A percentile compares a stretch with the other conserved stretches of the same genome.
phyloP scores from a whole-genome alignment of 805 yeast genomes.

The Metschnikowia cerradonensis region DNA sequence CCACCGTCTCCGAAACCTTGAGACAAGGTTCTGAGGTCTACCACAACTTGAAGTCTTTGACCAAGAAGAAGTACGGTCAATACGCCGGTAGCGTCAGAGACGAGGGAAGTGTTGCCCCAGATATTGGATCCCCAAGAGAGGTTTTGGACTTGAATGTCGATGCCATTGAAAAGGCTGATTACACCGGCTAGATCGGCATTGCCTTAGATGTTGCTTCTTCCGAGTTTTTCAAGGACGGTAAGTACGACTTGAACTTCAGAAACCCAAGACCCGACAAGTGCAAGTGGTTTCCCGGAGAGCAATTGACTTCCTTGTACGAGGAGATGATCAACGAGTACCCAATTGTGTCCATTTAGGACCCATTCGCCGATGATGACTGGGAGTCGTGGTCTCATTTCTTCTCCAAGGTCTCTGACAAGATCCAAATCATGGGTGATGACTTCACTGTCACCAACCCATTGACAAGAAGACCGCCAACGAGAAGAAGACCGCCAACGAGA shows the following conservation, averaged over 20 bases:
- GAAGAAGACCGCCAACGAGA: constrained; percentile 91
- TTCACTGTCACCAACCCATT: constrained; percentile 97
- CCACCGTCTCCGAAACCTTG: constrained; percentile 88
- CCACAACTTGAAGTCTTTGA: constrained; percentile 89
- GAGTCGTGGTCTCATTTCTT: constrained; percentile 92
- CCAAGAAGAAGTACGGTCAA: constrained; percentile 94
- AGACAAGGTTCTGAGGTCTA: constrained; percentile 97
- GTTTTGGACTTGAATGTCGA: constrained; percentile 90
- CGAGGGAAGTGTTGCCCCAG: constrained; percentile 99
- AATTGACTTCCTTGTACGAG: constrained; percentile 82
- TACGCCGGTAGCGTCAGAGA: constrained; percentile 99
- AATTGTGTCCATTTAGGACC: constrained; percentile 97
- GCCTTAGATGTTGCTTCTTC: constrained; percentile 97
- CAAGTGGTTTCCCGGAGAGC: constrained; percentile 85
- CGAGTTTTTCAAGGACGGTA: constrained; percentile 95
- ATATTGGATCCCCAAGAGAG: constrained; percentile 90
- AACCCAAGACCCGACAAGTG: constrained; percentile 88
- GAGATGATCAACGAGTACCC: constrained; percentile 85
- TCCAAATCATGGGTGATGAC: constrained; percentile 97
- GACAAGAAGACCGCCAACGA: constrained; percentile 89
- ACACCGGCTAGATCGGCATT: constrained; percentile 86
- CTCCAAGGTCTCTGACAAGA: constrained; percentile 56
- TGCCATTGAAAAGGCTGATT: constrained; percentile 92
- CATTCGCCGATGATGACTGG: constrained; percentile 99
- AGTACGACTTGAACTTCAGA: constrained; percentile 97